phyloP scores from a whole-genome alignment of 495 filamentous ascomycete species.

The Tuber brumale region DNA sequence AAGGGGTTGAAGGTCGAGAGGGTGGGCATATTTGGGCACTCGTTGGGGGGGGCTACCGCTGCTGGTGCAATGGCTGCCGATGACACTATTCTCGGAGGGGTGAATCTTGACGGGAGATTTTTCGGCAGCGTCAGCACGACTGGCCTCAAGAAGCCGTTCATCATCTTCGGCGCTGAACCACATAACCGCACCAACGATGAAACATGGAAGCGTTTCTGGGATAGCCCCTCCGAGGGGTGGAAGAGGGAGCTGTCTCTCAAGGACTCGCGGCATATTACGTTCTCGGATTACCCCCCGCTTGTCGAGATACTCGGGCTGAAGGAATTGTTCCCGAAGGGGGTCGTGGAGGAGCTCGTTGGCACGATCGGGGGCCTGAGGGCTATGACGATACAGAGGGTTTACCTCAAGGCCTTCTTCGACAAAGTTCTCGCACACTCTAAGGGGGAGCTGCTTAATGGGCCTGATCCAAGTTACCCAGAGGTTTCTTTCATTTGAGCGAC shows the following conservation, averaged over 20 bases:
- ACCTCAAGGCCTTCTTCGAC: constrained; percentile 43
- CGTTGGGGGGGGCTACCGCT: constrained; percentile 52
- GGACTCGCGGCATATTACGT: constrained; percentile 34
- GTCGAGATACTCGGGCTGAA: constrained; percentile 31
- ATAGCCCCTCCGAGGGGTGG: constrained; percentile 33
- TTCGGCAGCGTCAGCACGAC: constrained; percentile 32
- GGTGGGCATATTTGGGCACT: constrained; percentile 50
- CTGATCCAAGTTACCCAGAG: constrained; percentile 32
- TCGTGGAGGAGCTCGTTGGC: constrained; percentile 25
- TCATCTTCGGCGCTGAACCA: constrained; percentile 38
- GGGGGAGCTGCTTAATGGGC: constrained; percentile 20
- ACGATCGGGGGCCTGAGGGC: constrained; percentile 32
- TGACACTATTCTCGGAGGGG: constrained; percentile 45
- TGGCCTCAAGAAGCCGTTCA: constrained; percentile 39
- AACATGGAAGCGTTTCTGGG: constrained; percentile 41
- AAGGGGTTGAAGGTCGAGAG: constrained; percentile 31
- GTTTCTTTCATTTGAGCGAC: constrained; percentile 24
- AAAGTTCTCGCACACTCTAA: constrained; percentile 25
- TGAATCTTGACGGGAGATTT: constrained; percentile 49
- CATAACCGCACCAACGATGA: constrained; percentile 31
- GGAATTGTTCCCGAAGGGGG: constrained; percentile 14
- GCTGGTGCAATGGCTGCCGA: constrained; percentile 45
- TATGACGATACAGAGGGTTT: constrained; percentile 29
- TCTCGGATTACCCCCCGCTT: constrained; percentile 41
- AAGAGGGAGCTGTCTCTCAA: constrained; percentile 34